These are phyloP conservation scores for Chlamydomonas asymmetrica DNA, from an alignment of 139 green algal genomes.

Conservation along the genomic window DNA sequence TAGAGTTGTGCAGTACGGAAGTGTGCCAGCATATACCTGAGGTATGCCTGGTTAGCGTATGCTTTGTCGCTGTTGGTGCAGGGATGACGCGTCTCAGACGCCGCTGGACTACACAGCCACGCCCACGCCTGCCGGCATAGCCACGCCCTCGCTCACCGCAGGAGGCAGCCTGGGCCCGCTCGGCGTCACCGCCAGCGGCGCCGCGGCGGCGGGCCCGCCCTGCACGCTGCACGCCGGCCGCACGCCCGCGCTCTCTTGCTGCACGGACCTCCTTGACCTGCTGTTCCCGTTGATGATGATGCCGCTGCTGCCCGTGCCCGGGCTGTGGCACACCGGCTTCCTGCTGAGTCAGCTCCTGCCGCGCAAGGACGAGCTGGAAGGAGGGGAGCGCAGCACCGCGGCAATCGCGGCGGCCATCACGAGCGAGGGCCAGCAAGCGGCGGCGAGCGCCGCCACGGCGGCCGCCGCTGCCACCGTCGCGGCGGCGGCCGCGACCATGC, in stretches of 20 bases:
- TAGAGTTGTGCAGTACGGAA: too few species aligned
- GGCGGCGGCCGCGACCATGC: too few species aligned
- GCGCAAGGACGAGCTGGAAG: constrained; percentile 6
- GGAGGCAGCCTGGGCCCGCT: not conserved
- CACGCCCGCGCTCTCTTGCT: not conserved
- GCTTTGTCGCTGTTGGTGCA: too few species aligned
- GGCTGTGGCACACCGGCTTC: constrained; percentile 50
- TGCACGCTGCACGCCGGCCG: not conserved
- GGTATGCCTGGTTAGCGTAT: too few species aligned
- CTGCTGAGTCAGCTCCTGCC: constrained; percentile 61
- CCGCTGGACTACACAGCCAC: too few species aligned
- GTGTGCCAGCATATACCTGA: too few species aligned
- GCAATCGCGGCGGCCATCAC: not conserved
- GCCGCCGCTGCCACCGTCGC: too few species aligned
- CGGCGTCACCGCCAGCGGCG: not conserved
- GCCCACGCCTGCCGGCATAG: too few species aligned
- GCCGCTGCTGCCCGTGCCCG: constrained; percentile 50
- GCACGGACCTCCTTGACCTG: constrained; percentile 38
- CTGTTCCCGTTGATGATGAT: constrained; percentile 52
- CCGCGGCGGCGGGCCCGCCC: not conserved
- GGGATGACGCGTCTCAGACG: too few species aligned
- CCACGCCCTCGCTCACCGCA: not conserved
- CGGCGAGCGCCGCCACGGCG: too few species aligned
- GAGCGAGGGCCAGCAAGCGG: too few species aligned
- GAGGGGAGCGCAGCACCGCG: not conserved